These are phyloP conservation scores for Dactylellina cionopaga DNA, from an alignment of 2,329 filamentous ascomycete species.

Conservation along the genomic window DNA sequence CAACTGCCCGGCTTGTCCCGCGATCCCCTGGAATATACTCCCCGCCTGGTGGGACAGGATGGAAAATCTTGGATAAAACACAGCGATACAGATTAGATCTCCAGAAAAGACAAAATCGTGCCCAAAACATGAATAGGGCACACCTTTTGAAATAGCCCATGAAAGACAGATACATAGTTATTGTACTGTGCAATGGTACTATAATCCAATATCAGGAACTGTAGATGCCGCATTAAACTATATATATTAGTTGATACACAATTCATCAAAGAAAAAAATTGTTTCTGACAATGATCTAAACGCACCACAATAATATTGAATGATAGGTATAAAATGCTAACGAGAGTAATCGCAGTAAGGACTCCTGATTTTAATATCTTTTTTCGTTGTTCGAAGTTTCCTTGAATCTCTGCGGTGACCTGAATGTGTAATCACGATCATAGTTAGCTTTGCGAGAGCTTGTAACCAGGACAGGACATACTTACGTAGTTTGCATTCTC, in stretches of 20 bases:
- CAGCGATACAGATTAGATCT: neutral
- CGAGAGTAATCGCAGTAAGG: constrained; percentile 12
- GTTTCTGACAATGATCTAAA: too few relatives aligned
- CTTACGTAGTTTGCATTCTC: constrained; percentile 19
- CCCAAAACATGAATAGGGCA: neutral
- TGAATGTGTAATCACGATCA: neutral
- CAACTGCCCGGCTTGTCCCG: neutral
- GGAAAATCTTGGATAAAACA: neutral
- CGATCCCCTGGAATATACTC: neutral
- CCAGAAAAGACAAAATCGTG: neutral
- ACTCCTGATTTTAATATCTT: constrained; percentile 2
- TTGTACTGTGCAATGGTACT: neutral
- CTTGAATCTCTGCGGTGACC: constrained; percentile 8
- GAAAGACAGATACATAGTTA: constrained; percentile 11
- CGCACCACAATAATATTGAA: constrained; percentile 4
- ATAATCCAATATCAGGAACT: constrained; percentile 1
- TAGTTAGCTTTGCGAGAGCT: neutral
- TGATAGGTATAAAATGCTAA: constrained; percentile 3
- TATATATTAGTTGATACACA: neutral
- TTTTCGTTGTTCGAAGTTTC: neutral
- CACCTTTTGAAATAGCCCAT: constrained; percentile 6
- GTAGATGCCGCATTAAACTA: too few relatives aligned
- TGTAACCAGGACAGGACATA: neutral
- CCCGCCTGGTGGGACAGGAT: neutral
- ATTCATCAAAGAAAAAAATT: neutral